Evolutionary conservation across 176 grass and related monocot genomes (phyloP), one percentile per base, ranked within the genome.

Genomic region (Aegilops tauschii): DNA sequence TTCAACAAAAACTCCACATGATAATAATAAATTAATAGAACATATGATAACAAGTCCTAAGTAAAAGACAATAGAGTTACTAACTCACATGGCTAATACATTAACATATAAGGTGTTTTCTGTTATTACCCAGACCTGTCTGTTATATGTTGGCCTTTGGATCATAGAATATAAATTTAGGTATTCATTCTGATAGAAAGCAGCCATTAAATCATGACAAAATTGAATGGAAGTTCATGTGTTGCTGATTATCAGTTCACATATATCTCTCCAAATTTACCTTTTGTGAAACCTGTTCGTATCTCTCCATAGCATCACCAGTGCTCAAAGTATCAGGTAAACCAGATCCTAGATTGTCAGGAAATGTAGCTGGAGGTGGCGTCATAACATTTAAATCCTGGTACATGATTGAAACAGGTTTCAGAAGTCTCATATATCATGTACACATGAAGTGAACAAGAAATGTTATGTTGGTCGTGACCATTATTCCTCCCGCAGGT

Each of bases 291-390:
- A 97, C 88, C 73, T 92, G 92, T 83, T 86, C 87, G 45, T 97
- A 97, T 76, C 65, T 93, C 39, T 93, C 94, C 89, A 97, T 87
- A 56, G 87, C 94, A 88, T 92, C 94, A n/a, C 94, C 86, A 50
- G 90, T 93, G 80, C 50, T 97, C 69, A 93, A 79, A 86, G 87
- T 69, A 83, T 97, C 94, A 58, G 87, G 94, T 79, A 86, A 82
- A 69, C 77, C 82, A 77, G 94, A 81, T 88, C 94, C 94, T 35
- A 86, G 58, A 20, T 83, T 83, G 12, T 92, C 85, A 88, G 84
- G 72, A 65, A 77, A 4, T 49, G 89, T 84, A 86, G 87, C 69
- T 58, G 91, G 82, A 88, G 89, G 84, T 73, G 89, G 76, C 42
- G 86, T 83, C 30, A 79, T 61, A 88, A 79, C 23, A 52, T 80